Conservation (phyloP, 768 basidiomycete genomes). For the Tephrocybe sp. region DNA sequence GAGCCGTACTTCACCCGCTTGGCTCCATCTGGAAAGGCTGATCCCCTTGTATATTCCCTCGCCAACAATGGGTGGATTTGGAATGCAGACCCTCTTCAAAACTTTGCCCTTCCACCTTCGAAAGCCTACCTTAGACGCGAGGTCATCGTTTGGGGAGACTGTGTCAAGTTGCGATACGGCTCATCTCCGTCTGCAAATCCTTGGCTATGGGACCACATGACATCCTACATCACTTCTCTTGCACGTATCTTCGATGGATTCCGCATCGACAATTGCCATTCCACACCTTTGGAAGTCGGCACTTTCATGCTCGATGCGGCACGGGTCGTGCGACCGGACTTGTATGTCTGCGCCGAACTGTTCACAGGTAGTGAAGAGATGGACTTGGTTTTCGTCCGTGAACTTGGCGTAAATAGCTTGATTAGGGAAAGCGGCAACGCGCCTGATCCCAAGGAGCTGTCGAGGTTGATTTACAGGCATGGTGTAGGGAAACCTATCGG, state of each 20-base stretch:
- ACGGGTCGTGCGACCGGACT: slow-evolving; percentile 81
- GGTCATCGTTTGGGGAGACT: slow-evolving; percentile 97
- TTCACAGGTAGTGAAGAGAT: slow-evolving; percentile 96
- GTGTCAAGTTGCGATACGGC: slow-evolving; percentile 97
- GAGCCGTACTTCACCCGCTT: slow-evolving; percentile 94
- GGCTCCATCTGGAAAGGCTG: slow-evolving; percentile 36
- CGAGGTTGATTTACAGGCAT: slow-evolving; percentile 83
- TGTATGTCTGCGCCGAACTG: slow-evolving; percentile 97
- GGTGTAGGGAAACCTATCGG: slow-evolving; percentile 94
- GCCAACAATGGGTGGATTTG: slow-evolving; percentile 99
- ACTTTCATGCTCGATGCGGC: slow-evolving; percentile 91
- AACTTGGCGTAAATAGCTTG: slow-evolving; percentile 90
- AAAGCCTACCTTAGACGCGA: slow-evolving; percentile 95
- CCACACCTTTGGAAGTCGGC: slow-evolving; percentile 96
- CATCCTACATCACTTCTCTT: slow-evolving; percentile 74
- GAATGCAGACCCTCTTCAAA: slow-evolving; percentile 90
- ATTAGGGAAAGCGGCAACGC: slow-evolving; percentile 95
- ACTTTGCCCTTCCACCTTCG: slow-evolving; percentile 90
- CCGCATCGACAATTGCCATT: slow-evolving; percentile 98
- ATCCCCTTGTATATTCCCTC: slow-evolving; percentile 68
- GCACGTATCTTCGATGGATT: slow-evolving; percentile 92
- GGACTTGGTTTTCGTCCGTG: slow-evolving; percentile 89
- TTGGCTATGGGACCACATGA: slow-evolving; percentile 95
- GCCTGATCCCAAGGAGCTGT: slow-evolving; percentile 87
- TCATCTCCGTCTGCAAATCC: slow-evolving; percentile 77